A percentile compares a stretch with the other conserved stretches of the same genome.
Evolutionary conservation across 805 yeast species (phyloP).

Genomic region (Zygoascus bituminiphila): DNA sequence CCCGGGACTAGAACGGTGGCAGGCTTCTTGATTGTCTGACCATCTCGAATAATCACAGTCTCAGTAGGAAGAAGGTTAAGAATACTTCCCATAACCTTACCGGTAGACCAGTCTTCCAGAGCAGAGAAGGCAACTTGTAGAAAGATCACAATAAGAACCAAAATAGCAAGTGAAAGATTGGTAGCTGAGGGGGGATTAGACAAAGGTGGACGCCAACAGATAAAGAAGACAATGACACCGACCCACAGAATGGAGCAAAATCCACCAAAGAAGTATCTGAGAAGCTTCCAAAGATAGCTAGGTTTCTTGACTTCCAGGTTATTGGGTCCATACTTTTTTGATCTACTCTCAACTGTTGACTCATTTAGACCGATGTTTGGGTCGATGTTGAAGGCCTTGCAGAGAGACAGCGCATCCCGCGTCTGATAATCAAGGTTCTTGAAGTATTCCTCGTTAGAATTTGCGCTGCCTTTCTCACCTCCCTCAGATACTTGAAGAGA

Average conservation of each 20-base stretch:
- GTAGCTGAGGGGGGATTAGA: conserved; percentile 37
- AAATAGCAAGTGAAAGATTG: conserved; percentile 37
- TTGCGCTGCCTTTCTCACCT: neutral
- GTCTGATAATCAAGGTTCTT: conserved; percentile 10
- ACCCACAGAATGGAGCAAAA: conserved; percentile 37
- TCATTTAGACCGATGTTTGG: conserved; percentile 5
- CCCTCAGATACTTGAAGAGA: conserved; percentile 11
- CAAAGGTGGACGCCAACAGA: conserved; percentile 39
- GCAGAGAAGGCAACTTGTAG: conserved; percentile 39
- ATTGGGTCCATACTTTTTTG: conserved; percentile 12
- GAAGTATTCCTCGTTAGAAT: conserved; percentile 8
- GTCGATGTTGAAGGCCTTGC: conserved; percentile 9
- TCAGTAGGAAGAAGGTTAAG: conserved; percentile 34
- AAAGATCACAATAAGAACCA: conserved; percentile 34
- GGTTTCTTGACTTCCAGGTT: conserved; percentile 4
- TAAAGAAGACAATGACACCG: conserved; percentile 36
- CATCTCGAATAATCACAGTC: conserved; percentile 30
- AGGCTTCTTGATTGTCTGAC: conserved; percentile 21
- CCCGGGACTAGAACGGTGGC: conserved; percentile 39
- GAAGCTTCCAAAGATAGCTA: conserved; percentile 22
- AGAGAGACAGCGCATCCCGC: conserved; percentile 3
- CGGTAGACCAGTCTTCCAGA: conserved; percentile 40
- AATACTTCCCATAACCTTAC: conserved; percentile 42
- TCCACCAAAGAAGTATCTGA: conserved; percentile 40
- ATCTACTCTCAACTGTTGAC: neutral